Evolutionary conservation across 2,329 filamentous ascomycete species (phyloP).

Genomic region (Drechslerella stenobrocha): DNA sequence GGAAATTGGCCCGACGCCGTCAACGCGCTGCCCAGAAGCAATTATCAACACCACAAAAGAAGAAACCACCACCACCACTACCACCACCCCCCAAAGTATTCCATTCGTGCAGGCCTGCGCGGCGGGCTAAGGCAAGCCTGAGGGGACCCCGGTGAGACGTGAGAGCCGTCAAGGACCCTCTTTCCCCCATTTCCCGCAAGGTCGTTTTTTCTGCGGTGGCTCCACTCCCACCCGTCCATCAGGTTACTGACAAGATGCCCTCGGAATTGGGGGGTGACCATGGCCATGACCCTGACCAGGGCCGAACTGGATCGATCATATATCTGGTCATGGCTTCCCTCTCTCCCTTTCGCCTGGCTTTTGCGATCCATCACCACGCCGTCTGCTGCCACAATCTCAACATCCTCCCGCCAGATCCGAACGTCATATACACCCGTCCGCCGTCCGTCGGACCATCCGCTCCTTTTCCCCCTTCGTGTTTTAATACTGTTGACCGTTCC

Average conservation of each 20-base stretch:
- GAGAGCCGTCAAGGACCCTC: constrained; percentile 29
- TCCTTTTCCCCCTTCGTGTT: constrained; percentile 20
- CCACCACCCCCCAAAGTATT: neutral
- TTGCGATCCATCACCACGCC: constrained; percentile 41
- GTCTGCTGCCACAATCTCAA: constrained; percentile 31
- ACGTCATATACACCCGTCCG: constrained; percentile 46
- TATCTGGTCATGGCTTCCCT: constrained; percentile 48
- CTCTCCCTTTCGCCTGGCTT: constrained; percentile 47
- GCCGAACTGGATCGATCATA: constrained; percentile 41
- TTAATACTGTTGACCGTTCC: constrained; percentile 11
- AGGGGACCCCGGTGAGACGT: constrained; percentile 31
- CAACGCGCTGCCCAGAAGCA: too few species aligned
- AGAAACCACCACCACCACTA: constrained; percentile 10
- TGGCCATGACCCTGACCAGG: constrained; percentile 43
- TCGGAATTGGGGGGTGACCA: constrained; percentile 42
- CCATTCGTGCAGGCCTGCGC: neutral
- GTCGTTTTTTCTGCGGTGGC: constrained; percentile 24
- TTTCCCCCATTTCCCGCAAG: constrained; percentile 44
- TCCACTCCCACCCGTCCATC: constrained; percentile 40
- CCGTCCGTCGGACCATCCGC: constrained; percentile 30
- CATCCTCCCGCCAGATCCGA: constrained; percentile 40
- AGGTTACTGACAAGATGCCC: constrained; percentile 47
- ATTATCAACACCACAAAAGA: constrained; percentile 37
- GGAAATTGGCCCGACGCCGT: constrained; percentile 18
- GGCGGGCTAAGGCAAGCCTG: constrained; percentile 17